A percentile compares a stretch with the other conserved stretches of the same genome.
phyloP scores from a whole-genome alignment of 2,329 filamentous ascomycete genomes.

The Exophiala spinifera region DNA sequence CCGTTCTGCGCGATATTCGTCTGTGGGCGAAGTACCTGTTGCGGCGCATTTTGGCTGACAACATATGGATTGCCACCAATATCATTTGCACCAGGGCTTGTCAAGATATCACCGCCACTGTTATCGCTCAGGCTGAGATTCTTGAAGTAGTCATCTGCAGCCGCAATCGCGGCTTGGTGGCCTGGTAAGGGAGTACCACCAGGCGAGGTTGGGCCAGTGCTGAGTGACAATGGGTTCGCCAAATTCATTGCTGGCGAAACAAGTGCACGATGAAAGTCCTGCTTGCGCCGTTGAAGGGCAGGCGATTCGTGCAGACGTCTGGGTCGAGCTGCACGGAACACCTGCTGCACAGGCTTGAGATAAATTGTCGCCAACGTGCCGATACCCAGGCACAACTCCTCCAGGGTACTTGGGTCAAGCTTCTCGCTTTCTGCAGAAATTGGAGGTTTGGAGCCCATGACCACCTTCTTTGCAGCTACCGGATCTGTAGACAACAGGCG shows the following conservation, averaged over 20 bases:
- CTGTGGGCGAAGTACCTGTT: constrained; percentile 70
- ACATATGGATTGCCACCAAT: constrained; percentile 53
- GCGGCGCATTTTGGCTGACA: constrained; percentile 76
- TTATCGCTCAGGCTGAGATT: constrained; percentile 66
- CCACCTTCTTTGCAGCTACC: constrained; percentile 75
- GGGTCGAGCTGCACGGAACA: constrained; percentile 85
- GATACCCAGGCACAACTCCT: constrained; percentile 96
- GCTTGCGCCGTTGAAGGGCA: constrained; percentile 70
- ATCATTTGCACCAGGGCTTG: constrained; percentile 27
- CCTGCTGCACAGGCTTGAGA: constrained; percentile 93
- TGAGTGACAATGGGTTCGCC: constrained; percentile 26
- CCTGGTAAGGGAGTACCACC: constrained; percentile 32
- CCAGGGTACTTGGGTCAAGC: constrained; percentile 82
- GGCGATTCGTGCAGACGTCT: constrained; percentile 77
- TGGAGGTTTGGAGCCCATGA: constrained; percentile 96
- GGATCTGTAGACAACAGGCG: constrained; percentile 90
- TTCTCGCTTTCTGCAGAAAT: constrained; percentile 97
- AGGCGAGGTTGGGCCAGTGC: constrained; percentile 30
- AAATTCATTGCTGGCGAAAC: constrained; percentile 27
- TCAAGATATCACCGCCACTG: constrained; percentile 55
- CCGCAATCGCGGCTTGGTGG: constrained; percentile 69
- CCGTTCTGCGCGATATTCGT: constrained; percentile 52
- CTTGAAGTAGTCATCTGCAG: constrained; percentile 87
- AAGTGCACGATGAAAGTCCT: constrained; percentile 44
- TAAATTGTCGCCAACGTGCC: constrained; percentile 96